These are phyloP conservation scores for Ceratocystis ficicola DNA, from an alignment of 2,329 filamentous ascomycete species.

Conservation along the genomic window DNA sequence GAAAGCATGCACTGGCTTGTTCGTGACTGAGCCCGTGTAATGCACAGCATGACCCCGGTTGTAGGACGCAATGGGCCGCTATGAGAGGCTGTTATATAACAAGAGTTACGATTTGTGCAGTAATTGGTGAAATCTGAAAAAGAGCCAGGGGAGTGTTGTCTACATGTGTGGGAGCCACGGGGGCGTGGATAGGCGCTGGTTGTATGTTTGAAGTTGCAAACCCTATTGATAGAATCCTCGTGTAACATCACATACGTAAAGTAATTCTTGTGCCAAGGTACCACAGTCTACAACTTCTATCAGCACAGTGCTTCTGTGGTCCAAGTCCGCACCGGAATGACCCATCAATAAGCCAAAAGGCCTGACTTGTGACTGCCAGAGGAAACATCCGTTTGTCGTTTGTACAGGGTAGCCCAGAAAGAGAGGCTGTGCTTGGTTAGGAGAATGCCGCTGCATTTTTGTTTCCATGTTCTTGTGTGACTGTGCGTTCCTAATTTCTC, in stretches of 20 bases:
- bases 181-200: background rate
- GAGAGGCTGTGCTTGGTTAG: background rate
- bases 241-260: background rate
- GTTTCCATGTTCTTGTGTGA: background rate
- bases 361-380: background rate
- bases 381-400: background rate
- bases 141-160: background rate
- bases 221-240: background rate
- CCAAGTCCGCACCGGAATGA: background rate
- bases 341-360: background rate
- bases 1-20: background rate
- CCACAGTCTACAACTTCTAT: background rate
- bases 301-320: background rate
- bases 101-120: background rate
- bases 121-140: background rate
- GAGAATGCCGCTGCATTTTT: background rate
- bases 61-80: background rate
- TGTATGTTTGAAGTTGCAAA: background rate
- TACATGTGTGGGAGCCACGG: background rate
- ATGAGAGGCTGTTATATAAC: background rate
- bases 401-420: background rate
- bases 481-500: background rate
- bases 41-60: background rate
- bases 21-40: slow-evolving; percentile 3
- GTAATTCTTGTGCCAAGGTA: no score